Base-by-base conservation (phyloP, 148 eudicot genomes). In the Vaccinium corymbosum region DNA sequence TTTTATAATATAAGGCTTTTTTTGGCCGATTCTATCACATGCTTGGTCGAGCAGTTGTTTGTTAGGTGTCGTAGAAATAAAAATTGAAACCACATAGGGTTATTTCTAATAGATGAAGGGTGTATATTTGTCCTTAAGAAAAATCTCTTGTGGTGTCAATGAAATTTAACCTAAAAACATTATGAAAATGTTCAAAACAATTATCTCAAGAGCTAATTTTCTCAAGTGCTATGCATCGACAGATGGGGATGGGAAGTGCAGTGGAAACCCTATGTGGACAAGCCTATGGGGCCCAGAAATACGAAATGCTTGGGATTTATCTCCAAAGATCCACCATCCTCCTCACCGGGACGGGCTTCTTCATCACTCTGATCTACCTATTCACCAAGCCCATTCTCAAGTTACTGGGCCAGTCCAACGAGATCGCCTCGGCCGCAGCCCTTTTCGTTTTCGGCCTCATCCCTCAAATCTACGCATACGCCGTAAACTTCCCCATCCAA, bases 191-290 rank as follows among this genome's bases (percentile, higher is more conserved):
- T 52, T 3, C 3, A 52, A 52, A 13, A 12, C 55, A 52, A 55
- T 15, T 55, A 15, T 55, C 57, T 55, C 57, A 53, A 53, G 4
- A 4, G 15, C 57, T 35, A 35, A 35, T 35, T 35, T 35, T 2
- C 27, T 27, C 27, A 27, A 27, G 27, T 27, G 27, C 27, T 55
- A 11, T 2, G 1, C 19, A 20, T 14, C 56, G 71, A 53, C 82
- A 92, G 93, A 85, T 92, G 5, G 94, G 94, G 1, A 92, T 92
- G 93, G 94, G 92, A 19, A 92, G 95, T 74, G 95, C 95, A 17
- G 92, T 89, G 16, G 95, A 92, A 76, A 92, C 95, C 95, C 89
- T 91, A 1, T 92, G 95, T 71, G 95, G 95, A 10, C 93, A 92
- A 88, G 95, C 95, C 5, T 92, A 89, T 57, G 93, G 95, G 0